phyloP scores from a whole-genome alignment of 352 stramenopile genomes.

The Globisporangium barbulae region DNA sequence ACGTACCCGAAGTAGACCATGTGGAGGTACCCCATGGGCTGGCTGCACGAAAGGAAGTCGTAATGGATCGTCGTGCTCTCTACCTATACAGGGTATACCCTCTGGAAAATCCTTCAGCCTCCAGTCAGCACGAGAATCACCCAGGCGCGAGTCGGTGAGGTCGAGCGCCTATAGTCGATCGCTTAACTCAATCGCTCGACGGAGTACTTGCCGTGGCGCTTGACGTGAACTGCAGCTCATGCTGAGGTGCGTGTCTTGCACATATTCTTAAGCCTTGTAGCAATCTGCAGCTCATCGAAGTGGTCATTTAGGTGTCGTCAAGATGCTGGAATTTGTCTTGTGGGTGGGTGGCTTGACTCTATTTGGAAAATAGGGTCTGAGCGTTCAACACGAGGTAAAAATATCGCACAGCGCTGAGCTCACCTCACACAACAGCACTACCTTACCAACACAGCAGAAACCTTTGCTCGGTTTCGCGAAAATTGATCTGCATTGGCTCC shows the following conservation, averaged over 20 bases:
- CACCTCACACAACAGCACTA: too few species aligned
- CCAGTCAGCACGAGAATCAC: slow-evolving; percentile 11
- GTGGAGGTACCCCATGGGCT: too few species aligned
- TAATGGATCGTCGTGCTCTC: too few species aligned
- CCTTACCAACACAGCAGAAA: too few species aligned
- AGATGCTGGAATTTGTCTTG: neutral
- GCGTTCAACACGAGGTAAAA: too few species aligned
- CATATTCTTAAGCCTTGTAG: neutral
- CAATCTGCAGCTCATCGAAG: neutral
- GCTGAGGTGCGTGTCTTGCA: neutral
- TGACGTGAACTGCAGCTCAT: neutral
- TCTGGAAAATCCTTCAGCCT: too few species aligned
- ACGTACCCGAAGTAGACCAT: too few species aligned
- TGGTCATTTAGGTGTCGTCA: neutral
- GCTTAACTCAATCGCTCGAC: neutral
- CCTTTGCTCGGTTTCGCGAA: too few species aligned
- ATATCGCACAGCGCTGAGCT: too few species aligned
- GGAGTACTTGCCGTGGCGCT: neutral
- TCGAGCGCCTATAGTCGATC: neutral
- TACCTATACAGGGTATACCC: too few species aligned
- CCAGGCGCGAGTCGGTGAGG: neutral
- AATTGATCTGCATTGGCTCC: too few species aligned
- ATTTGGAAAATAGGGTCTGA: neutral
- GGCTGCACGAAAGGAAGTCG: too few species aligned
- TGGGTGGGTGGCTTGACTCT: neutral